A percentile compares a stretch with the other conserved stretches of the same genome.
phyloP scores from a whole-genome alignment of 805 yeast genomes.

The Sungouiella thailandica region DNA sequence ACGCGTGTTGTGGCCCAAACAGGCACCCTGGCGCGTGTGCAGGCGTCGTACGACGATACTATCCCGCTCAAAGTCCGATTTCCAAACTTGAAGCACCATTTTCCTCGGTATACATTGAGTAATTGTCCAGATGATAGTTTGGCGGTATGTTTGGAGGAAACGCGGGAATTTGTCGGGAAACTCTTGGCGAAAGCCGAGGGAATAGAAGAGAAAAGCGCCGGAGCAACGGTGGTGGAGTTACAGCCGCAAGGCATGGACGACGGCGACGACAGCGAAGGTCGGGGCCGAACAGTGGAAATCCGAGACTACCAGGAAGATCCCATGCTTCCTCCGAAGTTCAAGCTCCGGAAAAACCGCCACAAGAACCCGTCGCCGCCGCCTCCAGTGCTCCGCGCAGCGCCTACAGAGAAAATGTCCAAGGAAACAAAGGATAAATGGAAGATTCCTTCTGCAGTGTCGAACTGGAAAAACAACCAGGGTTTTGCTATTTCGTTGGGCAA shows the following conservation, averaged over 20 bases:
- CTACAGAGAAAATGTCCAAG: constrained; percentile 50
- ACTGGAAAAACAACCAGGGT: constrained; percentile 94
- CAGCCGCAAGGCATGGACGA: background rate
- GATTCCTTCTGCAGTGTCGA: constrained; percentile 87
- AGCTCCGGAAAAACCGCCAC: constrained; percentile 66
- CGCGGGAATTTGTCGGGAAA: constrained; percentile 51
- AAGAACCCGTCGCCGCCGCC: constrained; percentile 54
- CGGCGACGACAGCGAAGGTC: constrained; percentile 4
- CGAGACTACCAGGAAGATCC: constrained; percentile 75
- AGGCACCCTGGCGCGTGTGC: constrained; percentile 19
- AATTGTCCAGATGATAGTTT: constrained; percentile 41
- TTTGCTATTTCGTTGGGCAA: constrained; percentile 78
- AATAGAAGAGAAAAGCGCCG: constrained; percentile 25
- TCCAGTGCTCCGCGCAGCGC: constrained; percentile 58
- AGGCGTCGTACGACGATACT: constrained; percentile 50
- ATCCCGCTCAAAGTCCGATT: constrained; percentile 49
- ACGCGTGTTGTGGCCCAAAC: constrained; percentile 19
- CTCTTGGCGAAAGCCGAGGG: constrained; percentile 42
- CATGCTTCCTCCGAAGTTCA: constrained; percentile 75
- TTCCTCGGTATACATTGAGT: constrained; percentile 36
- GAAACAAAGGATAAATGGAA: constrained; percentile 79
- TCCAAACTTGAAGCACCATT: constrained; percentile 35
- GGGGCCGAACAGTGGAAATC: constrained; percentile 52
- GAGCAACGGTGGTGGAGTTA: constrained; percentile 8
- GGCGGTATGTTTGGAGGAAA: constrained; percentile 45